Percentiles rank a stretch among this genome's conserved stretches.
phyloP scores from a whole-genome alignment of 495 filamentous ascomycete species.

The Aspergillus avenaceus region DNA sequence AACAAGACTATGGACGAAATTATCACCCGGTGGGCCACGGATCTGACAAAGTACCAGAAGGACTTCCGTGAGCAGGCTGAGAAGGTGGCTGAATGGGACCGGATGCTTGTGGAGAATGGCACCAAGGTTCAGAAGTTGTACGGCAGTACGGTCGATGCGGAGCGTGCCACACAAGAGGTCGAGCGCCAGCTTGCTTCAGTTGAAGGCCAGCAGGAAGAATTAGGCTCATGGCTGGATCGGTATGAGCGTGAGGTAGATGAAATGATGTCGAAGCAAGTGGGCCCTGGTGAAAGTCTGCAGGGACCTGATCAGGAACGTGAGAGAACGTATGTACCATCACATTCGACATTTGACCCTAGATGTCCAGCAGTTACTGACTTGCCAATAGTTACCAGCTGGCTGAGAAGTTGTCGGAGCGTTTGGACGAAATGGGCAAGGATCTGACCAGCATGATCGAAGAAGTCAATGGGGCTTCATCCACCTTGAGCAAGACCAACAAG shows the following conservation, averaged over 20 bases:
- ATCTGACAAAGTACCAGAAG: slow-evolving; percentile 91
- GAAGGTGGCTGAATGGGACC: slow-evolving; percentile 87
- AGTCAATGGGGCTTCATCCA: slow-evolving; percentile 82
- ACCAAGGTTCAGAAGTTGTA: slow-evolving; percentile 90
- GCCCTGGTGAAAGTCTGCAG: slow-evolving; percentile 63
- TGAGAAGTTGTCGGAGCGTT: slow-evolving; percentile 78
- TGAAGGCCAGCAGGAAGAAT: slow-evolving; percentile 86
- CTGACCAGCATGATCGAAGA: slow-evolving; percentile 94
- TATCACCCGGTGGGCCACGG: slow-evolving; percentile 94
- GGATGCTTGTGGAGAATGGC: slow-evolving; percentile 82
- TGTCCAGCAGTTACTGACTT: slow-evolving; percentile 17
- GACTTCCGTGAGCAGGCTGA: slow-evolving; percentile 87
- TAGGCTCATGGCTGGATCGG: slow-evolving; percentile 75
- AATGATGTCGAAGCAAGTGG: slow-evolving; percentile 70
- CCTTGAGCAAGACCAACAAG: slow-evolving; percentile 81
- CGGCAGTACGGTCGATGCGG: slow-evolving; percentile 80
- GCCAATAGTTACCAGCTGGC: slow-evolving; percentile 71
- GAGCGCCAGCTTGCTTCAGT: slow-evolving; percentile 84
- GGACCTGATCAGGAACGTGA: slow-evolving; percentile 93
- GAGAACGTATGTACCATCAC: slow-evolving; percentile 56
- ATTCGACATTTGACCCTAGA: no score
- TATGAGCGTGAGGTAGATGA: slow-evolving; percentile 89
- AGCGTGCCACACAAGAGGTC: slow-evolving; percentile 83
- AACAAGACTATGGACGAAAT: slow-evolving; percentile 99
- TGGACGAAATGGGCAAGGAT: slow-evolving; percentile 90